These are phyloP conservation scores for Fusarium euwallaceae DNA, from an alignment of 2,329 filamentous ascomycete genomes.

Conservation along the genomic window DNA sequence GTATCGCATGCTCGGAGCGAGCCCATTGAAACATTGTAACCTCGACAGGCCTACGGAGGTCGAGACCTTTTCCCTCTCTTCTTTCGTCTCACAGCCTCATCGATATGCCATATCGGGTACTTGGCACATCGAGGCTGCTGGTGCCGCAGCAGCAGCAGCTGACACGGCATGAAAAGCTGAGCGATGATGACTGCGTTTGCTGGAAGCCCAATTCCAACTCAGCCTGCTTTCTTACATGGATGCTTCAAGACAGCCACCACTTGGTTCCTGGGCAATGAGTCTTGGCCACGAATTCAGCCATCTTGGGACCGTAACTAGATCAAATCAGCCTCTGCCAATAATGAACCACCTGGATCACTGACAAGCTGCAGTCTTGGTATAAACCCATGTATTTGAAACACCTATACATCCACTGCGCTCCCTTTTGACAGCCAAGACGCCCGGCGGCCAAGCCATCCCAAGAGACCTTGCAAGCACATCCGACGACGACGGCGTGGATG, in stretches of 20 bases:
- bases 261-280: background rate
- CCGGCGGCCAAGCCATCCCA: background rate
- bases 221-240: slow-evolving; percentile 4
- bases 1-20: background rate
- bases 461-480: background rate
- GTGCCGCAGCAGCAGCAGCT: background rate
- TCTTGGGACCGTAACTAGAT: background rate
- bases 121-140: slow-evolving; percentile 1
- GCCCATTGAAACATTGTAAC: slow-evolving; percentile 2
- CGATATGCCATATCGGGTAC: background rate
- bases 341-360: background rate
- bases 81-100: background rate
- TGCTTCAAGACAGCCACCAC: background rate
- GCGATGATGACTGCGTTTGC: slow-evolving; percentile 1
- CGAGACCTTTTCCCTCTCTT: background rate
- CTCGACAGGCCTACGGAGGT: background rate
- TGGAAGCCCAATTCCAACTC: background rate
- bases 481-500: slow-evolving; percentile 10
- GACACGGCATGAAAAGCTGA: background rate
- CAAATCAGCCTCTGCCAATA: background rate
- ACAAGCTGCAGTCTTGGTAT: background rate
- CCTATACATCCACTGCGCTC: slow-evolving; percentile 15
- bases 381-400: slow-evolving; percentile 2
- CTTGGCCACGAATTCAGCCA: background rate
- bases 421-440: slow-evolving; percentile 1